Conservation (phyloP, 2,329 filamentous ascomycete genomes). For the Pseudocercospora fijiensis region DNA sequence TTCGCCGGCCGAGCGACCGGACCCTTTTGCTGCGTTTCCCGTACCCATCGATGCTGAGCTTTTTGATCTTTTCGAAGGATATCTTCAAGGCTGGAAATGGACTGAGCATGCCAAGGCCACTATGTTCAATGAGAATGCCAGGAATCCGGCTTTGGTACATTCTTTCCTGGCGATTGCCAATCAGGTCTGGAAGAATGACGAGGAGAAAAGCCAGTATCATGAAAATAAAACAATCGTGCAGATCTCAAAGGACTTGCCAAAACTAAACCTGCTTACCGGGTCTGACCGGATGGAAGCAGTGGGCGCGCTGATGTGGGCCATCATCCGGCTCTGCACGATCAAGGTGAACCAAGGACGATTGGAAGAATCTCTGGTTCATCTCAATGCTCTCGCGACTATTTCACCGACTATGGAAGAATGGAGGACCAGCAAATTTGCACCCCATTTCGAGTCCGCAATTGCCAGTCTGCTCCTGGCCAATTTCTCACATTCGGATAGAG, state of each 20-base stretch:
- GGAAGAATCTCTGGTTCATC: slow-evolving; percentile 20
- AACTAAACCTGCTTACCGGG: background rate
- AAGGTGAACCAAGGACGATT: slow-evolving; percentile 22
- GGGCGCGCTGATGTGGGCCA: slow-evolving; percentile 19
- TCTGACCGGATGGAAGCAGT: slow-evolving; percentile 9
- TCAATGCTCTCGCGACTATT: slow-evolving; percentile 20
- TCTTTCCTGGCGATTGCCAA: slow-evolving; percentile 23
- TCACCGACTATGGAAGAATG: slow-evolving; percentile 19
- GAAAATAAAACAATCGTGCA: slow-evolving; percentile 19
- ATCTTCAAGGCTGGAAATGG: slow-evolving; percentile 16
- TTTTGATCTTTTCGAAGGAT: slow-evolving; percentile 19
- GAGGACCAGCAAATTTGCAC: slow-evolving; percentile 14
- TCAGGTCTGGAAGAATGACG: slow-evolving; percentile 22
- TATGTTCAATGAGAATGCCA: slow-evolving; percentile 18
- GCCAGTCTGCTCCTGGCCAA: slow-evolving; percentile 21
- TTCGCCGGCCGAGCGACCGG: slow-evolving; percentile 15
- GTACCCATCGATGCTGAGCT: slow-evolving; percentile 15
- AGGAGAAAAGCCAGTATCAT: slow-evolving; percentile 12
- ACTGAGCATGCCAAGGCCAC: slow-evolving; percentile 8
- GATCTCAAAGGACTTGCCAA: slow-evolving; percentile 13
- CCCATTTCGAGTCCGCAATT: slow-evolving; percentile 18
- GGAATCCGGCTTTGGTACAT: slow-evolving; percentile 15
- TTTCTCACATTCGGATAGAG: slow-evolving; percentile 12
- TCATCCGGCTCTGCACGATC: slow-evolving; percentile 22
- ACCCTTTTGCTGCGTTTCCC: slow-evolving; percentile 24